Evolutionary conservation across 176 grass and related monocot species (phyloP).

Genomic region (Oryza glaberrima): DNA sequence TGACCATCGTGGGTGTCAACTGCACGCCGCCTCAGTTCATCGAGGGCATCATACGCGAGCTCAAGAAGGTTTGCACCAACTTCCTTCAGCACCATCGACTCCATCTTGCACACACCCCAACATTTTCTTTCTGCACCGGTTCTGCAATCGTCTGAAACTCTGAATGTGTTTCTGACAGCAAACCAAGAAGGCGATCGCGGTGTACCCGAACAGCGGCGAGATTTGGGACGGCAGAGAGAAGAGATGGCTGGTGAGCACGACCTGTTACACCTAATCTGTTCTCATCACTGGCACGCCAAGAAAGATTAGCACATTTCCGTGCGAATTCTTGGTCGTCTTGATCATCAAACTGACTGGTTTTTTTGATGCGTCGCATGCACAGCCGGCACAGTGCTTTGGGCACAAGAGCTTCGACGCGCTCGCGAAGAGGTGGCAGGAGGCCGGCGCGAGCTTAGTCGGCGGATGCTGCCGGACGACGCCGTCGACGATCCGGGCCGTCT

Average conservation of each 20-base stretch:
- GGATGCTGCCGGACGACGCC: conserved; percentile 85
- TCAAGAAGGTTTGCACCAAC: conserved; percentile 59
- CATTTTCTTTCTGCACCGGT: neutral
- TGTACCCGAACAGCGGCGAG: conserved; percentile 87
- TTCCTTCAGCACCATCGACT: neutral
- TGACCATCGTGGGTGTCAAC: conserved; percentile 71
- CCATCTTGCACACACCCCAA: neutral
- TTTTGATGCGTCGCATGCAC: conserved; percentile 7
- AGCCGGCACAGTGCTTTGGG: conserved; percentile 57
- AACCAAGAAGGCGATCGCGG: conserved; percentile 73
- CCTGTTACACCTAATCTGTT: too few relatives aligned
- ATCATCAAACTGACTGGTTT: neutral
- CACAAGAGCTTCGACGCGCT: conserved; percentile 68
- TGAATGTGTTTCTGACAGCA: conserved; percentile 40
- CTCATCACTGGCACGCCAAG: neutral
- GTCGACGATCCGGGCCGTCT: conserved; percentile 64
- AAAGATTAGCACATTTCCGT: neutral
- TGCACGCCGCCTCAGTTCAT: conserved; percentile 78
- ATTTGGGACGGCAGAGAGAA: conserved; percentile 80
- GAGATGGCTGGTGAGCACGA: conserved; percentile 73
- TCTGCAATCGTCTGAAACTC: conserved; percentile 13
- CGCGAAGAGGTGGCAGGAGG: conserved; percentile 59
- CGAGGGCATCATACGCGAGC: conserved; percentile 61
- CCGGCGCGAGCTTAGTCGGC: conserved; percentile 68
- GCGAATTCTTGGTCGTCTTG: conserved; percentile 1